A percentile compares a stretch with the other conserved stretches of the same genome.
phyloP scores from a whole-genome alignment of 2,329 filamentous ascomycete species.

The Arthrobotrys entomopaga region DNA sequence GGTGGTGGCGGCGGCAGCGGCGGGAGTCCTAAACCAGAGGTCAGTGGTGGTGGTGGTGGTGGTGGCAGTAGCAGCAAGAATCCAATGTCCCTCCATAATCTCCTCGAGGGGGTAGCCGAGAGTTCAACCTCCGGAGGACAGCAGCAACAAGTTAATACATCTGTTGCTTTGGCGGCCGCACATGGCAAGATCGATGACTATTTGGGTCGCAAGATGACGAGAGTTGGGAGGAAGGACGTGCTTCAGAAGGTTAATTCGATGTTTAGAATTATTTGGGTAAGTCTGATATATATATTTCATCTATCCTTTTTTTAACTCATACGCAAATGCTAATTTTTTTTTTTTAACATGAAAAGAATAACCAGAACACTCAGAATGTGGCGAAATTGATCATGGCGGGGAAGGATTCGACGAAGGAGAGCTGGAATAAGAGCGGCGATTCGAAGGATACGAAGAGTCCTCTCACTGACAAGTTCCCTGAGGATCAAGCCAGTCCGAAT shows the following conservation, averaged over 20 bases:
- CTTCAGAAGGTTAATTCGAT: conserved; percentile 56
- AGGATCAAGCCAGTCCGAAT: conserved; percentile 33
- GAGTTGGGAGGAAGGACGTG: conserved; percentile 57
- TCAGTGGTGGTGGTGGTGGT: conserved; percentile 25
- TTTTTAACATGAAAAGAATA: conserved; percentile 13
- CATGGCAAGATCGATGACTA: conserved; percentile 57
- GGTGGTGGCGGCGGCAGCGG: conserved; percentile 56
- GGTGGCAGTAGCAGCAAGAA: conserved; percentile 45
- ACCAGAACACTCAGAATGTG: conserved; percentile 41
- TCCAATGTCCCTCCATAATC: conserved; percentile 59
- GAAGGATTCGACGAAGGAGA: conserved; percentile 39
- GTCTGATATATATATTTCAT: background rate
- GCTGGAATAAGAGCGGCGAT: conserved; percentile 8
- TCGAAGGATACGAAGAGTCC: conserved; percentile 35
- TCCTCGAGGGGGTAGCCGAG: conserved; percentile 54
- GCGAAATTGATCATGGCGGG: conserved; percentile 52
- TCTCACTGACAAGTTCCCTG: conserved; percentile 33
- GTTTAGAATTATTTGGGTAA: conserved; percentile 52
- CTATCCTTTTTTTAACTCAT: background rate
- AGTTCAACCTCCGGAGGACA: conserved; percentile 18
- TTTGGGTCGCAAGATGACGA: conserved; percentile 57
- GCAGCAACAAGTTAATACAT: conserved; percentile 34
- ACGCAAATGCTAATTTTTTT: background rate
- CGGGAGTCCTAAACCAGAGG: conserved; percentile 63
- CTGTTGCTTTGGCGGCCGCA: conserved; percentile 52